Base-by-base conservation (phyloP, 2,329 filamentous ascomycete genomes). In the Zarea fungicola region DNA sequence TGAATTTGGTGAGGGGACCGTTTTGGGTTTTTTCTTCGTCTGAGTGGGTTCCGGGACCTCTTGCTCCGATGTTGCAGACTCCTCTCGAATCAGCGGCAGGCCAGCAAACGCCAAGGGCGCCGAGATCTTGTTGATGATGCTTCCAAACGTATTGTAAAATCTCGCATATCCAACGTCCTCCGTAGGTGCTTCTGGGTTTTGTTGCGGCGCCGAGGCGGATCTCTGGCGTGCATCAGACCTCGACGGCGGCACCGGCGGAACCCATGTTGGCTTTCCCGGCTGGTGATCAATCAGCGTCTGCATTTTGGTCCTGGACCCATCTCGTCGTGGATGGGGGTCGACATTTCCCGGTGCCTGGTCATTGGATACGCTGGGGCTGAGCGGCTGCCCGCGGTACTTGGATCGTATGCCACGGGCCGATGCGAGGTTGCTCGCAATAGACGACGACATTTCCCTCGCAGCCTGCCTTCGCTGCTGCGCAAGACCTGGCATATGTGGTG, bases 81-180 rank as follows among this genome's bases (percentile, higher is more conserved):
- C 77, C 49, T 80, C 74, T 16, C 74, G 60, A 23, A 81, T 79
- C 5, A 99, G 75, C 1, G 93, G 93, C 8, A 99, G 78, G 1
- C 92, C 92, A 5, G 93, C 89, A 69, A 96, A 99, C 4, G 91
- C 92, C 25, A 99, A 74, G 1, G 91, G 91, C 0, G 91, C 90
- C 0, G 92, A 95, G 11, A 97, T 80, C 58, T 85, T 87, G 53
- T 89, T 93, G 61, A 97, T 88, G 41, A 96, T 80, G 47, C 80
- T 89, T 48, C 91, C 90, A 60, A 96, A 96, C 1, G 89, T 90
- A 51, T 80, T 91, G 68, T 97, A 99, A 69, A 97, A 99, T 47
- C 84, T 82, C 6, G 88, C 81, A 62, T 96, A 99, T 6, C 88
- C 85, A 49, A 92, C 90, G 26, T 95, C 89, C 57, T 67, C 71